Base-by-base conservation (phyloP, 148 eudicot genomes). In the Vaccinium macrocarpon region DNA sequence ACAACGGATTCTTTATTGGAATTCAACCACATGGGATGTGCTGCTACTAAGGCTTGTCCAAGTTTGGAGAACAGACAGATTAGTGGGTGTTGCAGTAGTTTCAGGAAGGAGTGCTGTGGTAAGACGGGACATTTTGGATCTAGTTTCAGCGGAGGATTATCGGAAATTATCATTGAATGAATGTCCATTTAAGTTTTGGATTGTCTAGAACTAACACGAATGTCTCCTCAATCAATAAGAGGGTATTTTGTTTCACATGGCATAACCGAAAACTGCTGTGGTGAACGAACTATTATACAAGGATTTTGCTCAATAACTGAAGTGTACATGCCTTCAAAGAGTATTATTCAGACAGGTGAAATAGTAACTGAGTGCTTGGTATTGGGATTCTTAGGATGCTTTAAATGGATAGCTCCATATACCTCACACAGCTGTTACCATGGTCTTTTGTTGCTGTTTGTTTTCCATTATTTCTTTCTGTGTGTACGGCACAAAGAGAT, bases 151-250 rank as follows among this genome's bases (percentile, higher is more conserved):
- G 95, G 91, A 55, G 89, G 93, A 3, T 87, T 95, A 82, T 87
- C 94, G 23, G 95, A 95, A 80, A 93, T 95, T 6, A 83, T 93
- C 13, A 91, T 93, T 29, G 97, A 95, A 56, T 93, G 91, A 70
- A 64, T 23, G 82, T 23, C 8, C 55, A 71, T 38, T 76, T 32
- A 42, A 76, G 55, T 21, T 76, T n/a, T 76, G 52, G 79, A 50
- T 19, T 13, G 8, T 68, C 12, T 11, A 61, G 68, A 27, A 68
- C 73, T 68, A 68, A 68, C 38, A 68, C 23, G 70, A 64, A 64
- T 64, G 29, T 27, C 38, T 68, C 72, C 35, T 23, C 73, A 35
- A 27, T 27, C 73, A 27, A 68, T 68, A 27, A 68, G 25, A 68
- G 38, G 12, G 42, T 27, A 68, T 27, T 68, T 68, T 27, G 73